Percentiles rank a stretch among this genome's conserved stretches.
phyloP scores from a whole-genome alignment of 2,329 filamentous ascomycete genomes.

The Trichoderma asperellum region DNA sequence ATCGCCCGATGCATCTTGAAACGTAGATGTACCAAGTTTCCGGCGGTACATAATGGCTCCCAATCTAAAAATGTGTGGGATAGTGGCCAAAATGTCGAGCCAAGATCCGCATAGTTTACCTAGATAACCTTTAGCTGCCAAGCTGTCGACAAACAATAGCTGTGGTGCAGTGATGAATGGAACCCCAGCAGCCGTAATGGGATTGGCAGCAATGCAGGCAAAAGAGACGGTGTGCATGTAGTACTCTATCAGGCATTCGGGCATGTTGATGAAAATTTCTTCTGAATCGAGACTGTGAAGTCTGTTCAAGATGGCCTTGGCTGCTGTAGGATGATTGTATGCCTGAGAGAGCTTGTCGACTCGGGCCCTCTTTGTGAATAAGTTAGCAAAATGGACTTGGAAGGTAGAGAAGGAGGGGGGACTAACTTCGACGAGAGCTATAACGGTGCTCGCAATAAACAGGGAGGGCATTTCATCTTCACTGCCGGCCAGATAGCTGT shows the following conservation, averaged over 20 bases:
- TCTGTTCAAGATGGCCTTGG: slow-evolving; percentile 47
- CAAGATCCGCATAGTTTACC: slow-evolving; percentile 47
- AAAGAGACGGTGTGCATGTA: slow-evolving; percentile 52
- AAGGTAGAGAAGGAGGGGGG: background rate
- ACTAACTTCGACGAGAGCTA: slow-evolving; percentile 53
- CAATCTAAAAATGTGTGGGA: slow-evolving; percentile 48
- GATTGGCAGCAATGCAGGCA: slow-evolving; percentile 52
- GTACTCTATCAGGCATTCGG: slow-evolving; percentile 53
- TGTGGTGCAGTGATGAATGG: slow-evolving; percentile 41
- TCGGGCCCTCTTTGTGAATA: slow-evolving; percentile 41
- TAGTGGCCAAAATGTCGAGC: slow-evolving; percentile 45
- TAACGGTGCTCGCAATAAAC: slow-evolving; percentile 49
- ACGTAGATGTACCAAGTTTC: background rate
- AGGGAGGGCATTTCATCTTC: slow-evolving; percentile 45
- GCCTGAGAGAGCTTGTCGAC: slow-evolving; percentile 52
- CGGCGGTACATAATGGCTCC: slow-evolving; percentile 45
- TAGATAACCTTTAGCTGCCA: slow-evolving; percentile 41
- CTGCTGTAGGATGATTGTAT: slow-evolving; percentile 51
- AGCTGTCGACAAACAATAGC: slow-evolving; percentile 37
- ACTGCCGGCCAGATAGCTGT: slow-evolving; percentile 41
- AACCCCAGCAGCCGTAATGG: slow-evolving; percentile 37
- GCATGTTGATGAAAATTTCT: slow-evolving; percentile 43
- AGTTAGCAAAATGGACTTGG: background rate
- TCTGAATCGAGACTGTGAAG: slow-evolving; percentile 42
- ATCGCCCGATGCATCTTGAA: slow-evolving; percentile 41